Base-by-base conservation (phyloP, 208 protist species). In the Jaenimonas drosophilae region DNA sequence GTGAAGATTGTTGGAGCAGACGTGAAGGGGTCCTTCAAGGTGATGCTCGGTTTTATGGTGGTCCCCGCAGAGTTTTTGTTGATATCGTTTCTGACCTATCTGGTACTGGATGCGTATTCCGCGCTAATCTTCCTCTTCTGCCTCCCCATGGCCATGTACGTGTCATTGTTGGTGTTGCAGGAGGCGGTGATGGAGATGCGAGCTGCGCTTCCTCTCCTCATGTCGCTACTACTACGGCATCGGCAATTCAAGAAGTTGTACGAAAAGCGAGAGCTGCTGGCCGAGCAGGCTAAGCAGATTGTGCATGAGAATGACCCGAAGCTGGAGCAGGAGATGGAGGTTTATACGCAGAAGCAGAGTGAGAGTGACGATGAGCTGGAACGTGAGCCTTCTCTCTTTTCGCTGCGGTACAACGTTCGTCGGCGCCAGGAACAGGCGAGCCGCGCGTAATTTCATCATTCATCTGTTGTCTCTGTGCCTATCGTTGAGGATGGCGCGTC, bases 1-100 rank as follows among this genome's bases (percentile, higher is more conserved):
- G 88, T 97, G 14, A 97, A 97, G 64, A 70, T 96, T 28, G 69
- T 80, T 7, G 91, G 82, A 17, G 67, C 66, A 0, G 91, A 97
- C 49, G 91, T 97, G 19, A 81, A 83, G 49, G 88, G 88, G 19
- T 91, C 84, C 21, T 91, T 79, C 62, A 94, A 93, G 64, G 41
- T 95, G 9, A 51, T 84, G 34, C 59, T 80, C 11, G 73, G 64
- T 26, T 88, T 91, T 34, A 57, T 70, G 16, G 47, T 77, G 3
- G 67, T 91, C 19, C 83, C 82, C 7, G 25, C 70, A 4, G 62
- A 65, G 24, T 76, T 91, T 36, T 43, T 73, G 29, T 23, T 83
- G 27, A 56, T 89, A 26, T 62, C 73, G 7, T 45, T 84, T 19
- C 52, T 85, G 20, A 73, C 76, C 0, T 85, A 60, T 46, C 14